Evolutionary conservation across 164 flowering plant genomes (phyloP), one percentile per base, ranked within the genome.

Genomic region (Liquidambar formosana): DNA sequence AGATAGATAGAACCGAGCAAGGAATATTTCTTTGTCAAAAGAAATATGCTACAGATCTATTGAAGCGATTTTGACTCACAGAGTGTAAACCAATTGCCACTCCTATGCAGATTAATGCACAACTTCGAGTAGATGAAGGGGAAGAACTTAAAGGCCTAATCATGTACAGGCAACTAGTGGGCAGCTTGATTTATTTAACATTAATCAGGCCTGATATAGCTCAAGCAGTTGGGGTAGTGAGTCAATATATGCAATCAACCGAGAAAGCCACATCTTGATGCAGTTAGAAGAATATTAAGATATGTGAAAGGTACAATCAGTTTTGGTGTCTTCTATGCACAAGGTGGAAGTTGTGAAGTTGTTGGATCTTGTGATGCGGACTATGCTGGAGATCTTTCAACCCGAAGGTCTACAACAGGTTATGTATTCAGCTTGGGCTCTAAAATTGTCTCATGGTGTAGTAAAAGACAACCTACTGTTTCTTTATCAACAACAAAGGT

Each of bases 361-460:
- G 28, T 16, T 10, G 73, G 77, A 11, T 75, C 49, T 38, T 65
- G 74, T 45, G 77, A 75, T 70, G 70, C 74, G 59, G 74, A 75
- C 28, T 74, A 68, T 38, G 64, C 59, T 12, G 68, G 79, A 8
- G 79, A 76, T 68, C 69, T 57, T 47, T 72, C 68, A 44, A 76
- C 79, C 4, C 46, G 76, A 19, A 21, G 72, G 16, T 76, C 79
- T 51, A 76, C 75, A 8, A 72, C 73, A 0, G 61, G 73, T 2
- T 76, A 68, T 38, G 53, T 72, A 19, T 72, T 68, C 25, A 70
- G 5, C 2, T 67, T 76, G 23, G 70, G 76, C 2, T 72, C 53
- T 0, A 44, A 47, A 49, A 38, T 41, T 23, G 14, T 76, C 10
- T 76, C 79, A 3, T 72, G 62, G 73, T 67, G 71, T 27, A 72